Conservation (phyloP, 441 rosid genomes). For the Francoa sonchifolia region DNA sequence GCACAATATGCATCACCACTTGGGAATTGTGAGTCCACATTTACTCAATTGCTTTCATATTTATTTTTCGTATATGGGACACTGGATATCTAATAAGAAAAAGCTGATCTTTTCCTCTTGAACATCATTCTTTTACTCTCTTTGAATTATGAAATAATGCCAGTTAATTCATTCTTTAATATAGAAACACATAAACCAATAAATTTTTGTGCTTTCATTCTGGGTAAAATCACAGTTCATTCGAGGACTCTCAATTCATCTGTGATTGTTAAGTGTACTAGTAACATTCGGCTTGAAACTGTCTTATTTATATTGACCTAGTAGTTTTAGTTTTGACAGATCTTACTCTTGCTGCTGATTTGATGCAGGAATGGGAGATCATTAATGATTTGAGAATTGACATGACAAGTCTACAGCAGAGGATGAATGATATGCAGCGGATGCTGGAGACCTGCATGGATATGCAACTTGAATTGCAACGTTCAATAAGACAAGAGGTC, state of each 20-base stretch:
- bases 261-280: too few species aligned
- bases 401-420: constrained; percentile 85
- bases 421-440: constrained; percentile 85
- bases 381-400: constrained; percentile 72
- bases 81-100: too few species aligned
- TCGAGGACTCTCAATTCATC: too few species aligned
- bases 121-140: too few species aligned
- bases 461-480: constrained; percentile 91
- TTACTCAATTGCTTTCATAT: too few species aligned
- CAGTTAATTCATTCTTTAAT: neutral
- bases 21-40: constrained; percentile 47
- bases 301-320: neutral
- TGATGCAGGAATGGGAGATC: constrained; percentile 70
- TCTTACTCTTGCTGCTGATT: constrained; percentile 10
- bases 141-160: too few species aligned
- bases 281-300: neutral
- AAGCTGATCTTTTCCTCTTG: too few species aligned
- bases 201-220: neutral
- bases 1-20: constrained; percentile 48
- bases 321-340: neutral
- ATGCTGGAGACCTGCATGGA: constrained; percentile 94
- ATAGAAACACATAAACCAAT: neutral
- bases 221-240: neutral
- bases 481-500: constrained; percentile 82
- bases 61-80: too few species aligned